Evolutionary conservation across 2,329 filamentous ascomycete species (phyloP).

Genomic region (Paracorniculantispora psalliotae): DNA sequence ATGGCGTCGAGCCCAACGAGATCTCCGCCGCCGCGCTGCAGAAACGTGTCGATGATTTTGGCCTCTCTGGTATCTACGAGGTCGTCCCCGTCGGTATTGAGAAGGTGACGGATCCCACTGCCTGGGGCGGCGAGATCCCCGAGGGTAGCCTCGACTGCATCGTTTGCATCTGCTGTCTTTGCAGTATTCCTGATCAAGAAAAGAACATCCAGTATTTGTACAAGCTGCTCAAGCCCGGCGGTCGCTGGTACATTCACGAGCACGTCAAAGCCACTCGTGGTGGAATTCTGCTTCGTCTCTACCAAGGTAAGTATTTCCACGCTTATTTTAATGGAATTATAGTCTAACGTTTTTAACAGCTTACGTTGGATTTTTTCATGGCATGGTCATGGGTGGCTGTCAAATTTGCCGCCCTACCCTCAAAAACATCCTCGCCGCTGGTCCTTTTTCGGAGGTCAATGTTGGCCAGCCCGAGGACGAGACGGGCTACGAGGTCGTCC

Average conservation of each 20-base stretch:
- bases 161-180: constrained; percentile 57
- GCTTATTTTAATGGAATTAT: background rate
- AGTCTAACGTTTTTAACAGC: constrained; percentile 27
- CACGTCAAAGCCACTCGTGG: constrained; percentile 44
- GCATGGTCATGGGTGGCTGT: constrained; percentile 47
- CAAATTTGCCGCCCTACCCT: constrained; percentile 45
- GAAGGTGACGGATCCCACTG: constrained; percentile 39
- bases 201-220: constrained; percentile 52
- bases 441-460: constrained; percentile 47
- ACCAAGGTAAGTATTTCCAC: constrained; percentile 43
- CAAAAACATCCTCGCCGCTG: constrained; percentile 42
- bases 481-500: constrained; percentile 38
- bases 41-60: constrained; percentile 43
- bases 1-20: constrained; percentile 60
- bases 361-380: constrained; percentile 49
- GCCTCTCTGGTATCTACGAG: constrained; percentile 53
- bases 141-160: constrained; percentile 53
- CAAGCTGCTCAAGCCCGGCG: constrained; percentile 54
- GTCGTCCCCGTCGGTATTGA: constrained; percentile 60
- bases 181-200: constrained; percentile 57
- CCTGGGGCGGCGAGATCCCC: constrained; percentile 43
- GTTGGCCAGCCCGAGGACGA: constrained; percentile 37
- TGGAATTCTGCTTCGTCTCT: constrained; percentile 37
- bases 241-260: constrained; percentile 59
- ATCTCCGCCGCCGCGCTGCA: constrained; percentile 46